These are phyloP conservation scores for Fragaria nilgerrensis DNA, from an alignment of 306 rosid species.

Conservation along the genomic window DNA sequence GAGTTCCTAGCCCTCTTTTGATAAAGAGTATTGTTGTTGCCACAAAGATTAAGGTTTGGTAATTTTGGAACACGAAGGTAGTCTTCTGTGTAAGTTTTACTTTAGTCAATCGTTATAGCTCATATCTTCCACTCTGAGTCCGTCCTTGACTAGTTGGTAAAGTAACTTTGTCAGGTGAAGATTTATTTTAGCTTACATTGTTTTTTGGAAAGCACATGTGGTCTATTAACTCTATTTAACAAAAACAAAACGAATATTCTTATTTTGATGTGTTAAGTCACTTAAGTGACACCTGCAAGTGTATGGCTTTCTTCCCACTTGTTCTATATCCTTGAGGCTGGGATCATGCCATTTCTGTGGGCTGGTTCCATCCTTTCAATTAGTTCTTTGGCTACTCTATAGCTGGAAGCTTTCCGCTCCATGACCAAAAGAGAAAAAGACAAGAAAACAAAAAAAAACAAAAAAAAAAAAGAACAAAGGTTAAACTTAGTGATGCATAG, in stretches of 20 bases:
- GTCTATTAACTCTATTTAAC: background rate
- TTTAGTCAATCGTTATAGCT: background rate
- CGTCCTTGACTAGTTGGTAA: background rate
- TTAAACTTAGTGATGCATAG: background rate
- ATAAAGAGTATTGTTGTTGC: background rate
- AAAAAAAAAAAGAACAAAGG: background rate
- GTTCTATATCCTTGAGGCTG: background rate
- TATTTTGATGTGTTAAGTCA: background rate
- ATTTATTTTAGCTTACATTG: background rate
- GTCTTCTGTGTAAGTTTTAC: background rate
- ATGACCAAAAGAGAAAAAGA: background rate
- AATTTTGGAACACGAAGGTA: background rate
- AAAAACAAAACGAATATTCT: background rate
- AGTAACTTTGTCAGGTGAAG: background rate
- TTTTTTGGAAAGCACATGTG: background rate
- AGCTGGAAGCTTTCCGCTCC: background rate
- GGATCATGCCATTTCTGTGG: background rate
- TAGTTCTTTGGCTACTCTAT: background rate
- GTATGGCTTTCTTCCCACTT: background rate
- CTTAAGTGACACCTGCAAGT: background rate
- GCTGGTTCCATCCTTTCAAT: background rate
- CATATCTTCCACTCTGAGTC: background rate
- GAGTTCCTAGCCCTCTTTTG: background rate
- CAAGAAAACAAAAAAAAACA: no score
- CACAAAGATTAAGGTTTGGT: no score